Percentiles rank a stretch among this genome's conserved stretches.
Evolutionary conservation across 164 flowering plant genomes (phyloP).

Genomic region (Hamamelis virginiana): DNA sequence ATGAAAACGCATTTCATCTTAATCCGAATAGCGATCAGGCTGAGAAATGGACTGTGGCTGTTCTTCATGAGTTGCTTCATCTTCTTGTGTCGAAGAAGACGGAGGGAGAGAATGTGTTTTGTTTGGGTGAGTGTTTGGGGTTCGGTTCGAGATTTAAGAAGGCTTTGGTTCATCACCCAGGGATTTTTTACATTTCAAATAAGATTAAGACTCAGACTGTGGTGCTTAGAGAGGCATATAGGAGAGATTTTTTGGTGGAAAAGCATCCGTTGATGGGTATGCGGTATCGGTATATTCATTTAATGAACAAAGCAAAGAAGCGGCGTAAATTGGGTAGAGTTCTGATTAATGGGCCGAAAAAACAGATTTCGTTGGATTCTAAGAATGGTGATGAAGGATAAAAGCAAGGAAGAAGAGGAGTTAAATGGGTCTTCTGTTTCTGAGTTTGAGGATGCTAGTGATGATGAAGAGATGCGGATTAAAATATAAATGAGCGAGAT

Average conservation of each 20-base stretch:
- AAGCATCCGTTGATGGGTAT: conserved; percentile 81
- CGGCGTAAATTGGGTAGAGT: background rate
- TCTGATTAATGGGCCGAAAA: too few species aligned
- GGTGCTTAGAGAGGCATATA: conserved; percentile 79
- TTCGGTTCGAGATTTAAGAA: conserved; percentile 58
- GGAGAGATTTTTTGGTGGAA: conserved; percentile 59
- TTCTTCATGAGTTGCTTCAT: conserved; percentile 44
- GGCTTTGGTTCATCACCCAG: conserved; percentile 67
- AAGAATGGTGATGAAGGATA: conserved; percentile 7
- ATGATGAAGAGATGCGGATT: conserved; percentile 13
- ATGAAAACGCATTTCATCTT: conserved; percentile 60
- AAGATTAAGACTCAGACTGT: conserved; percentile 78
- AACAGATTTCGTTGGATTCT: background rate
- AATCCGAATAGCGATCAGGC: conserved; percentile 33
- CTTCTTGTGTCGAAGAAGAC: conserved; percentile 39
- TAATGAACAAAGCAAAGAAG: conserved; percentile 53
- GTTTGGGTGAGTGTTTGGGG: conserved; percentile 62
- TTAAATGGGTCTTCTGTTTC: conserved; percentile 6
- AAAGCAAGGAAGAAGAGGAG: background rate
- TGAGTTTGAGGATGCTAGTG: conserved; percentile 17
- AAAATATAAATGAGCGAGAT: background rate
- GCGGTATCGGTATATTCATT: conserved; percentile 66
- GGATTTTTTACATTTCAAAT: conserved; percentile 78
- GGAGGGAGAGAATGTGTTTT: conserved; percentile 31
- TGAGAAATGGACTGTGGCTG: conserved; percentile 46